These are phyloP conservation scores for Penicillium longicatenatum DNA, from an alignment of 495 filamentous ascomycete species.

Conservation along the genomic window DNA sequence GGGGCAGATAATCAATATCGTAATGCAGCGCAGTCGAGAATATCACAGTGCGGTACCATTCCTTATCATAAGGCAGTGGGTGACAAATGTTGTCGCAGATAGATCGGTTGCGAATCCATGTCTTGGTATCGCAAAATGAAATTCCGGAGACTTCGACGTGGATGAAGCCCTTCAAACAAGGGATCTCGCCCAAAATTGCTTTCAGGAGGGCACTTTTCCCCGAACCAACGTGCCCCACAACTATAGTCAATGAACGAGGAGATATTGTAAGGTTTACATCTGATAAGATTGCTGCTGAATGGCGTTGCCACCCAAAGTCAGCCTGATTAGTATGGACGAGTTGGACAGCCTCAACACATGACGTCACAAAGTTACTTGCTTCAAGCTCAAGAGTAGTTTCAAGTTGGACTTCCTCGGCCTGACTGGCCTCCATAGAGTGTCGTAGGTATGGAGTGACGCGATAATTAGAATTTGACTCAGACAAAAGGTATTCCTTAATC, in stretches of 20 bases:
- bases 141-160: background rate
- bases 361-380: background rate
- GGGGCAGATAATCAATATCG: slow-evolving; percentile 35
- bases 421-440: background rate
- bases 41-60: slow-evolving; percentile 37
- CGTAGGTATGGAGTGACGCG: background rate
- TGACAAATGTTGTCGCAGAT: slow-evolving; percentile 39
- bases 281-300: background rate
- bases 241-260: slow-evolving; percentile 12
- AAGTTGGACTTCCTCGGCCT: background rate
- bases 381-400: background rate
- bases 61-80: slow-evolving; percentile 18
- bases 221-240: slow-evolving; percentile 29
- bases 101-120: slow-evolving; percentile 41
- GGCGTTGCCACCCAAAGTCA: background rate
- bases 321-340: background rate
- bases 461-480: background rate
- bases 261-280: background rate
- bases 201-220: slow-evolving; percentile 34
- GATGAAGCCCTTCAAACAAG: slow-evolving; percentile 25
- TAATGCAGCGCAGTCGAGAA: slow-evolving; percentile 30
- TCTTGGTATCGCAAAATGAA: slow-evolving; percentile 21
- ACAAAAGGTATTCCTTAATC: background rate
- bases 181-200: slow-evolving; percentile 32
- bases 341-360: background rate